Base-by-base conservation (phyloP, 1,284 basidiomycete species). In the Ustilago sp. region DNA sequence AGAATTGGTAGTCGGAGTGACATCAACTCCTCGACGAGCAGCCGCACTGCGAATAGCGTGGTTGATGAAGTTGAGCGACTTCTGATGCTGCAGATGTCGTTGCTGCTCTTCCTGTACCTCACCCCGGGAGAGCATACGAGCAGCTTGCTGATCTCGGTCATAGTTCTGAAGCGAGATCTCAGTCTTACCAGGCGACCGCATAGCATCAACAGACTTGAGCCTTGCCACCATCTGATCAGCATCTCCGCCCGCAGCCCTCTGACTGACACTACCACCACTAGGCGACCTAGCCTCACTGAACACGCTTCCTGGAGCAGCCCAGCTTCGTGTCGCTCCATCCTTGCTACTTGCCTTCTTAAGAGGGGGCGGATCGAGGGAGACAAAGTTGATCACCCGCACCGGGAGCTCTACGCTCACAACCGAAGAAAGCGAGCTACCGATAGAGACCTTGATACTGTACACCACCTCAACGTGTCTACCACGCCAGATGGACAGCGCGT, bases 291-390 rank as follows among this genome's bases (percentile, higher is more conserved):
- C 61, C 23, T 45, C 60, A 36, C 43, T 38, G 12, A 38, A 62
- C 2, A 32, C 55, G 39, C 50, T 70, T 7, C 63, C 64, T 11
- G 61, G 38, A n/a, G 60, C 52, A 31, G 54, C 53, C 73, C 73
- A 75, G 50, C 32, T 54, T 17, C 68, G 53, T 3, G 51, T 63
- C 2, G 68, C 54, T 6, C 61, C 61, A 43, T 54, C 56, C 8
- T 45, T 38, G n/a, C 52, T 59, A 2, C 67, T 59, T 7, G 63
- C 64, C 34, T 73, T 68, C 64, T 77, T 82, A 4, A 75, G 63
- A 47, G 91, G 90, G 17, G 91, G 91, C 34, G 93, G 92, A 83
- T 94, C 93, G 68, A 94, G 87, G 17, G 93, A 94, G 23, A 93
- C 86, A 85, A 93, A 92, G 84, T 92, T 93, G 87, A 94, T 88